These are phyloP conservation scores for Suillus clintonianus DNA, from an alignment of 768 basidiomycete species.

Conservation along the genomic window DNA sequence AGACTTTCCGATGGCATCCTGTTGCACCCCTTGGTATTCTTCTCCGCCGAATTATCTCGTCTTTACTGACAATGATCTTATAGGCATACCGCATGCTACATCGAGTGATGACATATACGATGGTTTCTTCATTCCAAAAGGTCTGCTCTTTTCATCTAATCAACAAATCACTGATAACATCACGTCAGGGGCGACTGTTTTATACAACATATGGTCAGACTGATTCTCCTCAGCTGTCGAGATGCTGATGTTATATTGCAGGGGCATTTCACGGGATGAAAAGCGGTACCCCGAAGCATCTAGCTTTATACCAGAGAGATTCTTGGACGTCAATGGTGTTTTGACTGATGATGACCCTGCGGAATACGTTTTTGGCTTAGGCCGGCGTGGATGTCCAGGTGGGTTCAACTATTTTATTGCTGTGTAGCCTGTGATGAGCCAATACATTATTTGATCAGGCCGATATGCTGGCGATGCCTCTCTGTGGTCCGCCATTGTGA, in stretches of 20 bases:
- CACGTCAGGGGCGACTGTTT: constrained; percentile 7
- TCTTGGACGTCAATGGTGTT: constrained; percentile 9
- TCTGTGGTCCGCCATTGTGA: no score
- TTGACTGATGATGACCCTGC: constrained; percentile 11
- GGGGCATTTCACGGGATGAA: constrained; percentile 15
- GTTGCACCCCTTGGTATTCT: constrained; percentile 13
- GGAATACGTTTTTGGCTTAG: constrained; percentile 10
- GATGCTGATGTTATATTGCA: not conserved
- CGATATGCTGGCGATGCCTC: no score
- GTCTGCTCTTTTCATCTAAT: not conserved
- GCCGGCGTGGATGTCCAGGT: constrained; percentile 6
- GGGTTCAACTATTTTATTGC: no score
- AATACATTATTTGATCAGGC: no score
- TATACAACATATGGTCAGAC: constrained; percentile 12
- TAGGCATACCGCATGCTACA: constrained; percentile 14
- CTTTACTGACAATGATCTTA: not conserved
- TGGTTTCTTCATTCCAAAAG: constrained; percentile 21
- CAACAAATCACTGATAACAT: not conserved
- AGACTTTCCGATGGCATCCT: constrained; percentile 17
- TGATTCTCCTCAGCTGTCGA: no score
- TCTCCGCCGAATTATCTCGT: not conserved
- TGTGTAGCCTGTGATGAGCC: no score
- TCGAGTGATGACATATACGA: constrained; percentile 12
- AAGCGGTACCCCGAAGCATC: constrained; percentile 10
- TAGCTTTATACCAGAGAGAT: constrained; percentile 15